Evolutionary conservation across 2,329 filamentous ascomycete genomes (phyloP), one percentile per base, ranked within the genome.

Genomic region (Bimuria novae-zelandiae): DNA sequence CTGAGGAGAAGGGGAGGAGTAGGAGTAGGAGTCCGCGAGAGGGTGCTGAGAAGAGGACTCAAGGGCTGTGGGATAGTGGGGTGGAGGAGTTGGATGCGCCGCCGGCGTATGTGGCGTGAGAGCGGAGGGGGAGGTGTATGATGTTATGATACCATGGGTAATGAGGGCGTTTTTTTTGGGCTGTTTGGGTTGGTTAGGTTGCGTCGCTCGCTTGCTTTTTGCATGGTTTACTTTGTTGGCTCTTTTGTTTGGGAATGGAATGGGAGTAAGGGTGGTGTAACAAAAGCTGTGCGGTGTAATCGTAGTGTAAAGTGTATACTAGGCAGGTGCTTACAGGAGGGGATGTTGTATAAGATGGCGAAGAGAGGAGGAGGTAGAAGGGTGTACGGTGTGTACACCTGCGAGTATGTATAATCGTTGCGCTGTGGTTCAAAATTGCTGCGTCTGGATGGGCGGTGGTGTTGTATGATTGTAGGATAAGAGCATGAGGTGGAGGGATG

Each of bases 1-100:
- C 93, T 61, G 90, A 96, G 62, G 90, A 96, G 76, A 94, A 96
- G 75, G 75, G 71, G 6, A 65, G 67, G 25, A 53, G 47, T 7
- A 16, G 45, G 7, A 30, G 25, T 7, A 22, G 48, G 2, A 44
- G 27, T 22, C 50, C 55, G n/a, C 54, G 50, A 3, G 49, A 55
- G 23, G 14, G 22, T 7, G 51, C 57, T n/a, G 43, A 36, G 19
- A 52, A 56, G 53, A 42, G 51, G 8, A 12, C 49, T 2, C 55
- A 56, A 4, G 56, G 63, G 17, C 59, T 69, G 39, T 68, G 67
- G 59, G 58, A 58, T 35, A 50, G 51, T 27, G 55, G 51, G 7
- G 68, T 65, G 11, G 67, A 65, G 14, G 64, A 65, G 37, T 55
- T 65, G 22, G 68, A 70, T 22, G 67, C 69, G 16, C 69, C 69